Evolutionary conservation across 2,329 filamentous ascomycete species (phyloP).

Genomic region (Fonsecaea monophora): DNA sequence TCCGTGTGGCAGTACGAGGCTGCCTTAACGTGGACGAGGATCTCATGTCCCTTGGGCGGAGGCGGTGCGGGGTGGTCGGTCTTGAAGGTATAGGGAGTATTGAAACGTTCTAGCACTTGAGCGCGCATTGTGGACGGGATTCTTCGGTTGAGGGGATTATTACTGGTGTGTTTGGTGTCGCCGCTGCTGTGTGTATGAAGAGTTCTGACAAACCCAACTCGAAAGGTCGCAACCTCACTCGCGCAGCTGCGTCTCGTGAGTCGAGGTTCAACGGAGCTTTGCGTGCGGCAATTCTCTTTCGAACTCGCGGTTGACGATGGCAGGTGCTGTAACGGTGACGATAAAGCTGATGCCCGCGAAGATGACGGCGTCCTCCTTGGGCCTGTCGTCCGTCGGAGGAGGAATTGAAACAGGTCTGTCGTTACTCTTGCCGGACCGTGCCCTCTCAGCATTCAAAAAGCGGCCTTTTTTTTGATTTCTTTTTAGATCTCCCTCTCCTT

Average conservation of each 20-base stretch:
- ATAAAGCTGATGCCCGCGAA: too few species aligned
- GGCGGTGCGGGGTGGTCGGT: slow-evolving; percentile 48
- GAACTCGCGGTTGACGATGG: not conserved
- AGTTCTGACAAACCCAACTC: not conserved
- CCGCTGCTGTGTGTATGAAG: not conserved
- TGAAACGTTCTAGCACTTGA: slow-evolving; percentile 38
- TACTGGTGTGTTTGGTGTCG: not conserved
- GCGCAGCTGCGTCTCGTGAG: not conserved
- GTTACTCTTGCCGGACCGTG: not conserved
- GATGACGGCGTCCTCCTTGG: not conserved
- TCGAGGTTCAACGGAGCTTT: not conserved
- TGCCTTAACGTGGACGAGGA: slow-evolving; percentile 55
- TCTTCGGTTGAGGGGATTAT: not conserved
- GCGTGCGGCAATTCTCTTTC: not conserved
- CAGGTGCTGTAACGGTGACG: not conserved
- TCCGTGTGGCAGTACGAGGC: slow-evolving; percentile 58
- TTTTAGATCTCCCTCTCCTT: too few species aligned
- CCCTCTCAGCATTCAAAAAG: not conserved
- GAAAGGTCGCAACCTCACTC: not conserved
- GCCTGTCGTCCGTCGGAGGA: not conserved
- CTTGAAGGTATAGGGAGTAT: slow-evolving; percentile 37
- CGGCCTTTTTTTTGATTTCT: not conserved
- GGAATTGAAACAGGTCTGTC: not conserved
- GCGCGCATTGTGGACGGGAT: slow-evolving; percentile 37
- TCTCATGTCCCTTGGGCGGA: slow-evolving; percentile 46